phyloP scores from a whole-genome alignment of 2,329 filamentous ascomycete genomes.

The Aspergillus pseudotamarii region DNA sequence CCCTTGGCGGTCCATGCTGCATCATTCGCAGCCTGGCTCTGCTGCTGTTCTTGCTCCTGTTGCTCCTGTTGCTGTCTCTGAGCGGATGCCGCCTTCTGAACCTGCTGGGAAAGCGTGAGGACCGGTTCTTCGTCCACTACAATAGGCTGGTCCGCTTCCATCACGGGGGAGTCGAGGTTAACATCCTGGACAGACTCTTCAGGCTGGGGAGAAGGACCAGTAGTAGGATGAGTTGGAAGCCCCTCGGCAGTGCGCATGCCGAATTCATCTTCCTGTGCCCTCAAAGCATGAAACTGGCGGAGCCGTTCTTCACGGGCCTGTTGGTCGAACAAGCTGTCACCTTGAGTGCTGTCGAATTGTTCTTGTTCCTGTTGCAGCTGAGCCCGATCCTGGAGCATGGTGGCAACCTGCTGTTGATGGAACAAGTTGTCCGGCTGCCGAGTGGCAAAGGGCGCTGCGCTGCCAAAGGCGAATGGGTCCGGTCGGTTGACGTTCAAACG shows the following conservation, averaged over 20 bases:
- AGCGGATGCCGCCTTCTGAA: slow-evolving; percentile 68
- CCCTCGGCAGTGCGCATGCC: slow-evolving; percentile 42
- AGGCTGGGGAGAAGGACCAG: slow-evolving; percentile 29
- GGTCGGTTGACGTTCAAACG: slow-evolving; percentile 64
- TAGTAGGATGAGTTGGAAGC: slow-evolving; percentile 44
- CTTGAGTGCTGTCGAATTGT: slow-evolving; percentile 51
- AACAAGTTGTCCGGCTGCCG: slow-evolving; percentile 48
- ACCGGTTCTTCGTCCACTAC: slow-evolving; percentile 48
- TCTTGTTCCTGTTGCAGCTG: slow-evolving; percentile 64
- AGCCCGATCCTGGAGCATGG: slow-evolving; percentile 64
- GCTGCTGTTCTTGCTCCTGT: slow-evolving; percentile 36
- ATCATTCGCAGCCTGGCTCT: slow-evolving; percentile 46
- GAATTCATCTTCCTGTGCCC: slow-evolving; percentile 68
- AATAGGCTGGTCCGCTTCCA: slow-evolving; percentile 16
- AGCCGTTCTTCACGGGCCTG: slow-evolving; percentile 67
- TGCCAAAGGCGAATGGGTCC: slow-evolving; percentile 52
- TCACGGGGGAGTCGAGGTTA: slow-evolving; percentile 22
- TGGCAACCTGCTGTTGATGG: slow-evolving; percentile 60
- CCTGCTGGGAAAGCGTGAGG: slow-evolving; percentile 79
- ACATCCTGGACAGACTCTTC: slow-evolving; percentile 32
- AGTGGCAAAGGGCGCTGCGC: slow-evolving; percentile 50
- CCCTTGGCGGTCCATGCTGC: slow-evolving; percentile 62
- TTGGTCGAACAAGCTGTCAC: slow-evolving; percentile 51
- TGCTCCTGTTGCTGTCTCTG: slow-evolving; percentile 40
- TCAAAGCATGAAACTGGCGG: slow-evolving; percentile 78